These are phyloP conservation scores for Colletotrichum spinosum DNA, from an alignment of 2,329 filamentous ascomycete genomes.

Conservation along the genomic window DNA sequence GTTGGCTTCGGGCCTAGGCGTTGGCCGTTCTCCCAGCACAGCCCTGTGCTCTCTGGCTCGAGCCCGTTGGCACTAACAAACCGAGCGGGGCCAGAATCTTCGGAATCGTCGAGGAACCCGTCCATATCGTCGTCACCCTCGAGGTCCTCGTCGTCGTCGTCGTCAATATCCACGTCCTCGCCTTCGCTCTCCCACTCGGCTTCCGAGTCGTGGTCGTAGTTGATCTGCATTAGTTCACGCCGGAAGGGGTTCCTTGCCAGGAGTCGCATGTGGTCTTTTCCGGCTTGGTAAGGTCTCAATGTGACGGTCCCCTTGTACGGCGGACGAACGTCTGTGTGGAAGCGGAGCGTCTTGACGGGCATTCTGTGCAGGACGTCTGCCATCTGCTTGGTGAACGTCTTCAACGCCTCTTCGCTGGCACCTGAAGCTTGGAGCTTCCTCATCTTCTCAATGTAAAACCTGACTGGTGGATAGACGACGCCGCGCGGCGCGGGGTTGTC, in stretches of 20 bases:
- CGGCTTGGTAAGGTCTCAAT: constrained; percentile 61
- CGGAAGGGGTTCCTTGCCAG: constrained; percentile 66
- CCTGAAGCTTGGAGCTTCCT: constrained; percentile 57
- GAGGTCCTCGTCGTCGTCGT: constrained; percentile 75
- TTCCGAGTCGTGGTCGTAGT: constrained; percentile 90
- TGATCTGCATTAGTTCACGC: constrained; percentile 67
- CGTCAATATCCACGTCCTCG: constrained; percentile 75
- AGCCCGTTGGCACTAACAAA: constrained; percentile 75
- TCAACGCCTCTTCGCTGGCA: constrained; percentile 49
- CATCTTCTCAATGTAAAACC: constrained; percentile 69
- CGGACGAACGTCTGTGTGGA: constrained; percentile 74
- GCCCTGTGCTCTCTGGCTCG: constrained; percentile 80
- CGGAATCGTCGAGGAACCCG: constrained; percentile 89
- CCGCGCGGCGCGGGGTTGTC: constrained; percentile 56
- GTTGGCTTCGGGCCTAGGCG: constrained; percentile 60
- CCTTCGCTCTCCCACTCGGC: constrained; percentile 85
- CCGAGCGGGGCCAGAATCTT: constrained; percentile 70
- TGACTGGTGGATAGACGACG: constrained; percentile 63
- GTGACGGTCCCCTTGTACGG: constrained; percentile 81
- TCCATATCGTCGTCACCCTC: constrained; percentile 91
- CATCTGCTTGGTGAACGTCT: constrained; percentile 48
- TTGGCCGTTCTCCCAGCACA: constrained; percentile 81
- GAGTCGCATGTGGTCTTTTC: constrained; percentile 57
- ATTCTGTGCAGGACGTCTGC: constrained; percentile 61
- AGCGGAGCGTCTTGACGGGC: constrained; percentile 72